Conservation (phyloP, 2,329 filamentous ascomycete genomes). For the Juglanconis oblonga region DNA sequence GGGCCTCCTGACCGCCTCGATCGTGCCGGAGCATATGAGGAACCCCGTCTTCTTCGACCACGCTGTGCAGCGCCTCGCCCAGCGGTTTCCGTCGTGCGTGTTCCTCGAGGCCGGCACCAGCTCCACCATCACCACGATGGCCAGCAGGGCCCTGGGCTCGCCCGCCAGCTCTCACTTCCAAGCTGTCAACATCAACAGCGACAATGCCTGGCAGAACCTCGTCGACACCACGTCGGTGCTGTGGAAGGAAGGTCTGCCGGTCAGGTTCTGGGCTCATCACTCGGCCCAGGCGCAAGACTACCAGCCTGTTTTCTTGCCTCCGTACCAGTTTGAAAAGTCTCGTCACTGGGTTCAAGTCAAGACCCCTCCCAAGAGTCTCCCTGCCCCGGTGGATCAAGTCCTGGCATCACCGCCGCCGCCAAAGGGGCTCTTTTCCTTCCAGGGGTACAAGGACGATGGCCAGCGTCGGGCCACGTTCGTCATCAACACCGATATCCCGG, state of each 20-base stretch:
- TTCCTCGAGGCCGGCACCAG: slow-evolving; percentile 42
- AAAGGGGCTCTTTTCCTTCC: no score
- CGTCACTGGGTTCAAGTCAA: slow-evolving; percentile 37
- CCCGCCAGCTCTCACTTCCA: slow-evolving; percentile 20
- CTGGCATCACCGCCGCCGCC: not conserved
- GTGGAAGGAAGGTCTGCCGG: slow-evolving; percentile 36
- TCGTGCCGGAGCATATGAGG: slow-evolving; percentile 36
- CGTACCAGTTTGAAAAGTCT: slow-evolving; percentile 40
- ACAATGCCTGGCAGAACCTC: slow-evolving; percentile 19
- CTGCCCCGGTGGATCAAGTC: slow-evolving; percentile 6
- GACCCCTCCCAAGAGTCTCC: slow-evolving; percentile 15
- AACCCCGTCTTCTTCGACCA: slow-evolving; percentile 42
- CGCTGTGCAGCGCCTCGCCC: slow-evolving; percentile 22
- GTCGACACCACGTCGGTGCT: slow-evolving; percentile 28
- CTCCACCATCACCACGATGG: slow-evolving; percentile 34
- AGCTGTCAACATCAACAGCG: slow-evolving; percentile 23
- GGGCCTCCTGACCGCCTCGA: no score
- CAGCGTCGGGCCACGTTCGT: no score
- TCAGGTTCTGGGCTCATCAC: slow-evolving; percentile 37
- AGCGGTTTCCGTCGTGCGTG: slow-evolving; percentile 23
- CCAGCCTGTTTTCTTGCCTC: slow-evolving; percentile 30
- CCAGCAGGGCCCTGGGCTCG: slow-evolving; percentile 20
- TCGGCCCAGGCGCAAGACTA: slow-evolving; percentile 24
- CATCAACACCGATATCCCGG: no score
- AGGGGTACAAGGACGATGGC: no score